Percentiles rank a stretch among this genome's conserved stretches.
phyloP scores from a whole-genome alignment of 805 yeast species.

The Candida nemodendra region DNA sequence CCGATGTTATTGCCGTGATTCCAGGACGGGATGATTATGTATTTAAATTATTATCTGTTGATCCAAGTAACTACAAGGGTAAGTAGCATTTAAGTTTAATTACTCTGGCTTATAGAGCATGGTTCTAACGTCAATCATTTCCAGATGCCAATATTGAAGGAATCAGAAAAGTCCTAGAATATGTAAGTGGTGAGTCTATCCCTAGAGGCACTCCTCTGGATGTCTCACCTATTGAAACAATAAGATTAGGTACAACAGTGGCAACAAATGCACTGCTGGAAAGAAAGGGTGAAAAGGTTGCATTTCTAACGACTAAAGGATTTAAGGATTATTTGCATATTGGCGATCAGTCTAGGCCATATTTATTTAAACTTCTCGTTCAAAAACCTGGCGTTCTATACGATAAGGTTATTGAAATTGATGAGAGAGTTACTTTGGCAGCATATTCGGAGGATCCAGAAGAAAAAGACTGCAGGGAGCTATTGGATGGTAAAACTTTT shows the following conservation, averaged over 20 bases:
- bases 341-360: conserved; percentile 86
- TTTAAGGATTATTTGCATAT: conserved; percentile 73
- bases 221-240: conserved; percentile 54
- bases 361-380: conserved; percentile 74
- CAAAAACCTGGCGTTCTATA: conserved; percentile 64
- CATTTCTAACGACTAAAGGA: conserved; percentile 77
- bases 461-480: conserved; percentile 36
- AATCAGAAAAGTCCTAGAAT: conserved; percentile 68
- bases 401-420: conserved; percentile 69
- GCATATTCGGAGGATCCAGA: conserved; percentile 68
- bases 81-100: conserved; percentile 44
- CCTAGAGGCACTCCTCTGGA: conserved; percentile 56
- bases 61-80: conserved; percentile 43
- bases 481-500: conserved; percentile 21
- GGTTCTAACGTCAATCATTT: not conserved
- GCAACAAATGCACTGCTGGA: conserved; percentile 76
- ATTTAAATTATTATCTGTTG: conserved; percentile 78
- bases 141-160: conserved; percentile 86
- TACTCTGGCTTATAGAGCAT: conserved; percentile 14
- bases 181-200: conserved; percentile 45
- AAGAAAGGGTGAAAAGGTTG: conserved; percentile 81
- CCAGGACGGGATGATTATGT: conserved; percentile 47
- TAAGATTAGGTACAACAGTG: conserved; percentile 44
- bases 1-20: conserved; percentile 56
- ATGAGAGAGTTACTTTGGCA: conserved; percentile 79